phyloP scores from a whole-genome alignment of 2,329 filamentous ascomycete genomes.

The Chalara sp. region DNA sequence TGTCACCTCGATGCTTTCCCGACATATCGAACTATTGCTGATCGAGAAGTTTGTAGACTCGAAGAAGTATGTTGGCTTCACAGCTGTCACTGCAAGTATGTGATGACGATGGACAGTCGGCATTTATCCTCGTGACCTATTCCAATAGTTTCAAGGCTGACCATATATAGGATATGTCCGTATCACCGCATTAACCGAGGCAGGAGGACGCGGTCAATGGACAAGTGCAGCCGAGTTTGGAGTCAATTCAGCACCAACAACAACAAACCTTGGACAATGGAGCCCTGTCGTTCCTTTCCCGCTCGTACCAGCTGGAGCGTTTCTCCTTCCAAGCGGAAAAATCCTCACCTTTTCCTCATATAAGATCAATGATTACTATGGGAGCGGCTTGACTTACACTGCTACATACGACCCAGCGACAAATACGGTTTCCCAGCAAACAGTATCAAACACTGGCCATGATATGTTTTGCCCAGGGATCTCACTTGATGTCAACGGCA shows the following conservation, averaged over 20 bases:
- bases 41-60: background rate
- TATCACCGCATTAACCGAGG: background rate
- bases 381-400: constrained; percentile 25
- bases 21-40: too few species aligned
- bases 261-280: constrained; percentile 9
- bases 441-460: constrained; percentile 19
- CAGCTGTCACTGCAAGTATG: too few species aligned
- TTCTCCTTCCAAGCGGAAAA: constrained; percentile 9
- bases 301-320: constrained; percentile 11
- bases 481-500: constrained; percentile 8
- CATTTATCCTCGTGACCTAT: too few species aligned
- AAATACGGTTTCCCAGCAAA: constrained; percentile 17
- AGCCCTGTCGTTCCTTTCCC: constrained; percentile 13
- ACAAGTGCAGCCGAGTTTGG: background rate
- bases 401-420: constrained; percentile 26
- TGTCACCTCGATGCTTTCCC: too few species aligned
- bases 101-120: too few species aligned
- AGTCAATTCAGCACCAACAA: background rate
- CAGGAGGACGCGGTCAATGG: background rate
- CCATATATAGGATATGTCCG: background rate
- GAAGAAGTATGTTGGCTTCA: background rate
- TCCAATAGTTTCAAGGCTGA: too few species aligned
- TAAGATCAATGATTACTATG: constrained; percentile 3
- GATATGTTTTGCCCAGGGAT: constrained; percentile 19
- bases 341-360: constrained; percentile 12